Base-by-base conservation (phyloP, 257 asterid genomes). In the Penstemon eatonii region DNA sequence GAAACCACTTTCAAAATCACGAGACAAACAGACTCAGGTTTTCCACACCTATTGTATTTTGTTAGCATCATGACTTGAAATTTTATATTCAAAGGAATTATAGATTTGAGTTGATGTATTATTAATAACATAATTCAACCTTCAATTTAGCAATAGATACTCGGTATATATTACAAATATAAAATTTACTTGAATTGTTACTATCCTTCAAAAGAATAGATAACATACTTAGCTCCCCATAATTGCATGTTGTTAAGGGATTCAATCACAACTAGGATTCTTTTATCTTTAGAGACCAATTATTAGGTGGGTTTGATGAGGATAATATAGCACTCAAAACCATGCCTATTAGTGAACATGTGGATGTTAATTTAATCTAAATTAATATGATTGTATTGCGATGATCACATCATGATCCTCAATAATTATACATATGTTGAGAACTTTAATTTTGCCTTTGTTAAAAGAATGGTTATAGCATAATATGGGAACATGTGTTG, bases 301-400 rank as follows among this genome's bases (percentile, higher is more conserved):
- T 25, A 79, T 84, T 75, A 71, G 84, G 82, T 63, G 75, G 79
- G 54, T 69, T 75, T 71, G 80, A 80, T 66, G 74, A 70, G 82
- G 72, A 69, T 73, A 70, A 78, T 71, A 77, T 83, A 76, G 68
- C 33, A 25, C 33, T 1, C 47, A 80, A 76, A 78, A 19, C 66
- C 73, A 69, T 73, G 79, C 56, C 77, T 25, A 25, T 25, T 25
- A 25, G 2, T 25, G 33, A 25, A 25, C 33, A 83, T 78, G 86
- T 82, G 83, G 88, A 80, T 56, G 88, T 25, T 1, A 70, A 60
- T 76, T 73, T 65, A 25, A 25, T 25, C 33, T 25, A 25, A 47
- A 67, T 66, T 46, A 50, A 63, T 65, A 67, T 62, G 43, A 46
- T 63, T 18, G 44, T 53, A 68, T 75, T 64, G 65, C 33, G 33